Evolutionary conservation across 441 rosid genomes (phyloP).

Genomic region (Euphorbia schlechtendalii): DNA sequence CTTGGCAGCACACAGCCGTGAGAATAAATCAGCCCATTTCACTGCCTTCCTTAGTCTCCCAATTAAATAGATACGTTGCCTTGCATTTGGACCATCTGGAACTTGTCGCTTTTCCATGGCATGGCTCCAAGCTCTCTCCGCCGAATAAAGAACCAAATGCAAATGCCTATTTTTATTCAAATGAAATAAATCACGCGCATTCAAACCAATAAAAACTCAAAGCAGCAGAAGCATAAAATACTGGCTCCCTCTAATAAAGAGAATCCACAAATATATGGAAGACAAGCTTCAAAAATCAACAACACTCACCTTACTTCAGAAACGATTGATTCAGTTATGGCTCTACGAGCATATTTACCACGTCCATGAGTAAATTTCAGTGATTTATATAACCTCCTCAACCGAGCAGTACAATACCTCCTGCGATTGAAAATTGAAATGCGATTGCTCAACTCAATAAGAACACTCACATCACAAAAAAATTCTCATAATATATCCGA

Average conservation of each 20-base stretch:
- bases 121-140: slow-evolving; percentile 99
- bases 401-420: slow-evolving; percentile 93
- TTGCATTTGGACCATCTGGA: slow-evolving; percentile 89
- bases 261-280: not conserved
- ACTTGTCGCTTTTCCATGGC: slow-evolving; percentile 99
- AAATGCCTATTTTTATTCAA: slow-evolving; percentile 49
- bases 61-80: slow-evolving; percentile 78
- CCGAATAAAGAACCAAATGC: slow-evolving; percentile 82
- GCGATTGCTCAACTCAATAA: slow-evolving; percentile 8
- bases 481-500: too few relatives aligned
- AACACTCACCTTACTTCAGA: slow-evolving; percentile 83
- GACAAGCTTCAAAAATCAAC: slow-evolving; percentile 9
- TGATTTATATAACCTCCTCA: slow-evolving; percentile 91
- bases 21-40: slow-evolving; percentile 84
- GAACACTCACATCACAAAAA: not conserved
- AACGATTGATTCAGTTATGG: slow-evolving; percentile 68
- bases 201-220: not conserved
- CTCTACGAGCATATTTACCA: slow-evolving; percentile 64
- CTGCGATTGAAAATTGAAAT: slow-evolving; percentile 41
- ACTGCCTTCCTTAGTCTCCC: slow-evolving; percentile 96
- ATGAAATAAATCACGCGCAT: slow-evolving; percentile 10
- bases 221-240: not conserved
- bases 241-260: too few relatives aligned
- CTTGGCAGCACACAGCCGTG: slow-evolving; percentile 68
- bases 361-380: slow-evolving; percentile 95